Evolutionary conservation across 176 grass and related monocot genomes (phyloP), one percentile per base, ranked within the genome.

Genomic region (Puya raimondii): DNA sequence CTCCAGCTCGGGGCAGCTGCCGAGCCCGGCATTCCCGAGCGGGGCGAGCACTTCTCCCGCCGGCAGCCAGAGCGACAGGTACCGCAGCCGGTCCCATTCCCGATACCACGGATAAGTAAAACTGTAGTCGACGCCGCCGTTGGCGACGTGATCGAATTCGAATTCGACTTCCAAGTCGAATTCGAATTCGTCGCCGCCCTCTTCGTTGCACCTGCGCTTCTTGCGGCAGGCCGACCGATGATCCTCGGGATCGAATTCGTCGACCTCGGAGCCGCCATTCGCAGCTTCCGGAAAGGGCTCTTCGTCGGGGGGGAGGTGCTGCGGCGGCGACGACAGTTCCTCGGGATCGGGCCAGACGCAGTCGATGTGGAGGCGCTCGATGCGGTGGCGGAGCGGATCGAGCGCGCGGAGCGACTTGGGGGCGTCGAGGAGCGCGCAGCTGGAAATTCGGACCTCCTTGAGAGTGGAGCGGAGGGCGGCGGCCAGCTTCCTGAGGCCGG

Each of bases 331-430:
- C 53, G 53, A 7, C 63, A 22, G 69, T 26, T 49, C 20, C 50
- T 74, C 68, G 50, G 78, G 70, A 26, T 3, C 27, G 16, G 70
- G 76, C 90, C 90, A 99, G 15, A 86, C 67, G 86, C 95, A 93
- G 57, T 84, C 91, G 78, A 99, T 70, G 65, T 99, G 82, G 58
- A 99, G 91, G 57, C 90, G 84, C 85, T 99, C 85, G 0, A 99
- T 82, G 51, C 80, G 64, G 52, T 81, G 80, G n/a, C 87, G 80
- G 65, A 99, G 67, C 0, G 84, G 90, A 17, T 66, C 84, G 13
- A 99, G 72, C 67, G 90, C 95, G 23, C 74, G 10, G 4, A 94
- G 75, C 48, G 85, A 85, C 16, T 26, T 58, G 11, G 82, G 49
- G 3, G 95, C 84, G 76, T 85, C 66, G 27, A 99, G 80, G 58